Evolutionary conservation across 23 red algal genomes (phyloP), one percentile per base, ranked within the genome.

Genomic region (Gracilaria domingensis): DNA sequence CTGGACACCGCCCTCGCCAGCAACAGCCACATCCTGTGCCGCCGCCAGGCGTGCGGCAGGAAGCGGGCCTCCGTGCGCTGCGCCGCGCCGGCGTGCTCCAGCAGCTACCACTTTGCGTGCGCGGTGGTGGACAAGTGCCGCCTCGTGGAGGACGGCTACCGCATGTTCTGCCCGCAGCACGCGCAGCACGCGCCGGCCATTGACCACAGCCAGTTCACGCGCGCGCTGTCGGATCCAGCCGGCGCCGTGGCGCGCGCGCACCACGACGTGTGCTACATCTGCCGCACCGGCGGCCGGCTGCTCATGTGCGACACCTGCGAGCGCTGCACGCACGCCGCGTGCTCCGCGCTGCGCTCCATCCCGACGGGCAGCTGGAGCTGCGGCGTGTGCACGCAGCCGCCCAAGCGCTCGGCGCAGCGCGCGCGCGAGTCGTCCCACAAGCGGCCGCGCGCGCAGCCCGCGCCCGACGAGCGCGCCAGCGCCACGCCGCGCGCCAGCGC

Each of bases 241-340:
- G 87, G 54, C 20, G 53, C 50, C 8, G 18, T 49, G 1, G 48
- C n/a, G 4, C 23, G 20, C 56, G 30, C 53, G 29, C 87, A 90
- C 51, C 75, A 90, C 11, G 87, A 90, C n/a, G 71, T 17, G 14
- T 90, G 87, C 64, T 90, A 71, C 47, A 47, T 90, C 11, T 90
- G 87, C 47, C 18, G 16, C 17, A 66, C 33, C 7, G 87, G 87
- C 21, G 87, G 87, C 8, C 87, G 87, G 13, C 21, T 90, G 29
- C n/a, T 90, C 0, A 90, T 90, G 87, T 90, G 87, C 60, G 87
- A 90, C 49, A 71, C 87, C 11, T 90, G 87, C 45, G 64, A 64
- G 37, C 73, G 87, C 30, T 60, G 57, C 26, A 48, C 74, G 40
- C 87, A 90, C 37, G 13, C 74, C 5, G 87, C 75, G 23, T 90